Evolutionary conservation across 179 eudicot species (phyloP).

Genomic region (Gypsophila paniculata): DNA sequence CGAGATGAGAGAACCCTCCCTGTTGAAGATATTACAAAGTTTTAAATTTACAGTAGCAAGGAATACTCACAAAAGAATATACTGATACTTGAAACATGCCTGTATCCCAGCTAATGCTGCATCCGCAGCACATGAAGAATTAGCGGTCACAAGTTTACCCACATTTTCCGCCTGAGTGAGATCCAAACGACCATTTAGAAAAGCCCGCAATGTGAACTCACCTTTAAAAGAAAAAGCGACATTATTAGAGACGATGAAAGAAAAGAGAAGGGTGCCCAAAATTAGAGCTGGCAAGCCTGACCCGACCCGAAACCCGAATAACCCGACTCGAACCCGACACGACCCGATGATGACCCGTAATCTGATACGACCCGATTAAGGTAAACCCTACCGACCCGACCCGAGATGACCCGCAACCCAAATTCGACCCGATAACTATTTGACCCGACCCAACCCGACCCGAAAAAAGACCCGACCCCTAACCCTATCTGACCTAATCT

Average conservation of each 20-base stretch:
- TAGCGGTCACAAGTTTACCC: slow-evolving; percentile 75
- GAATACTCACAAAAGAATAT: slow-evolving; percentile 15
- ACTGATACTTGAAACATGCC: slow-evolving; percentile 36
- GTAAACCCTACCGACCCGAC: no score
- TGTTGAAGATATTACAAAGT: slow-evolving; percentile 26
- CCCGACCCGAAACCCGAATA: no score
- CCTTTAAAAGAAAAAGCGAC: slow-evolving; percentile 35
- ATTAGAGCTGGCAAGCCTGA: no score
- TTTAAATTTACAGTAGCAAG: background rate
- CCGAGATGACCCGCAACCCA: no score
- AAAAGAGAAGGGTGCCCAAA: background rate
- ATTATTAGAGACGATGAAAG: slow-evolving; percentile 6
- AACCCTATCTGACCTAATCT: no score
- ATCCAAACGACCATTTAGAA: slow-evolving; percentile 92
- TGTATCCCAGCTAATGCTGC: slow-evolving; percentile 95
- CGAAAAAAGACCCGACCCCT: no score
- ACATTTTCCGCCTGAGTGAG: slow-evolving; percentile 95
- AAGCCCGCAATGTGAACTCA: slow-evolving; percentile 96
- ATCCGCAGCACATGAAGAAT: slow-evolving; percentile 83
- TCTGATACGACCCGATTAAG: no score
- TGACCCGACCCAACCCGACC: no score
- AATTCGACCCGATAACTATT: no score
- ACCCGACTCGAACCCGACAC: no score
- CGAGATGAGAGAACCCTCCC: slow-evolving; percentile 93
- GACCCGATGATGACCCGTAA: no score